A percentile compares a stretch with the other conserved stretches of the same genome.
Conservation (phyloP, 176 grass and related monocot species). For the Dendrocalamus sinicus region DNA sequence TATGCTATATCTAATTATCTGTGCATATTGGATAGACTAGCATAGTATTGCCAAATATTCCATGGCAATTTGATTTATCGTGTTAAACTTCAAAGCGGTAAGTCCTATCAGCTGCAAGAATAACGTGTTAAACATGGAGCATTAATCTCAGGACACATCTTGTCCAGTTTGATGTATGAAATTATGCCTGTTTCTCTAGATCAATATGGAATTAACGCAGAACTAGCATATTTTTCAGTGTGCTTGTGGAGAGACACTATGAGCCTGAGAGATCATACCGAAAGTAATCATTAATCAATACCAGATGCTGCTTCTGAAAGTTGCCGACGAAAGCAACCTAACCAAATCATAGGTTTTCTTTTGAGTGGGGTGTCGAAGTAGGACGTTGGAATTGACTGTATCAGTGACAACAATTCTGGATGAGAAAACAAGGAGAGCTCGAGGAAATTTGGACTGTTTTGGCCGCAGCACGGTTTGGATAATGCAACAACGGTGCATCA, state of each 20-base stretch:
- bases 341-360: not conserved
- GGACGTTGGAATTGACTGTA: constrained; percentile 9
- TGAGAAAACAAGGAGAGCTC: not conserved
- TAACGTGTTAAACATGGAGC: not conserved
- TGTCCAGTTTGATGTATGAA: not conserved
- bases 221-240: not conserved
- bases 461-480: not conserved
- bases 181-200: not conserved
- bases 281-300: not conserved
- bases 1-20: not conserved
- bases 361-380: not conserved
- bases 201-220: not conserved
- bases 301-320: not conserved
- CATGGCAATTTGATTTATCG: not conserved
- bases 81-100: not conserved
- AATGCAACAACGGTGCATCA: not conserved
- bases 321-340: constrained; percentile 10
- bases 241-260: not conserved
- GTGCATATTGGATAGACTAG: not conserved
- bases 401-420: not conserved
- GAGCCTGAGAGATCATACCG: not conserved
- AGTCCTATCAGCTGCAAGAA: constrained; percentile 7
- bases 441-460: not conserved
- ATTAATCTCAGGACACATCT: not conserved
- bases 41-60: not conserved